Evolutionary conservation across 2,329 filamentous ascomycete genomes (phyloP).

Genomic region (Sclerotinia borealis): DNA sequence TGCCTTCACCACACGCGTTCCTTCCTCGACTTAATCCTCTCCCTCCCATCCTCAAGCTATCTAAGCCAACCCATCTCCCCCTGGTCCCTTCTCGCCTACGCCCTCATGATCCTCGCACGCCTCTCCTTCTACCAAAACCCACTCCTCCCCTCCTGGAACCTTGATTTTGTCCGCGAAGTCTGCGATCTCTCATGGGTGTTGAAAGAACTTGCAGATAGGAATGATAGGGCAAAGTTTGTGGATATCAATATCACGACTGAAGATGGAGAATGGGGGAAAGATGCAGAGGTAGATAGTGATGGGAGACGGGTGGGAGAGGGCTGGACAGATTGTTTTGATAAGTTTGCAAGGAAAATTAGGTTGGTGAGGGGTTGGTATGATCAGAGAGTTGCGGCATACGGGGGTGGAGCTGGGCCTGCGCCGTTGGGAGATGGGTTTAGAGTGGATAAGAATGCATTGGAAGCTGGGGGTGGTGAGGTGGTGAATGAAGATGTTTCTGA

Average conservation of each 20-base stretch:
- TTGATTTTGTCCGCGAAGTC: background rate
- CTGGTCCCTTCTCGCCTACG: background rate
- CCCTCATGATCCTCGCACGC: background rate
- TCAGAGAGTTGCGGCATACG: background rate
- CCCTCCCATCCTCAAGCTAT: background rate
- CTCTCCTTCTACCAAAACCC: constrained; percentile 3
- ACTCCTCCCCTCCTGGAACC: background rate
- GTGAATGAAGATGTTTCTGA: background rate
- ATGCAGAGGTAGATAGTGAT: background rate
- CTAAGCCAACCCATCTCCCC: background rate
- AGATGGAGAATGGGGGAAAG: background rate
- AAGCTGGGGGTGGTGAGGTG: background rate
- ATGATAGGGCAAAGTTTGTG: background rate
- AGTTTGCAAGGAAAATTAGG: constrained; percentile 2
- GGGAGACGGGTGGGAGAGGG: background rate
- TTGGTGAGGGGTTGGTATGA: background rate
- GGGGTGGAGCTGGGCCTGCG: background rate
- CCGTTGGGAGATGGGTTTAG: background rate
- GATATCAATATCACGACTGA: background rate
- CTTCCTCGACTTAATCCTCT: background rate
- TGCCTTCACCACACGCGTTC: background rate
- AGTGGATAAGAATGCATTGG: background rate
- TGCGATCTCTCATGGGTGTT: constrained; percentile 1
- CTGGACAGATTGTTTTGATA: constrained; percentile 4
- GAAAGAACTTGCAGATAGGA: background rate